Evolutionary conservation across 2,329 filamentous ascomycete species (phyloP).

Genomic region (Pseudonectria foliicola): DNA sequence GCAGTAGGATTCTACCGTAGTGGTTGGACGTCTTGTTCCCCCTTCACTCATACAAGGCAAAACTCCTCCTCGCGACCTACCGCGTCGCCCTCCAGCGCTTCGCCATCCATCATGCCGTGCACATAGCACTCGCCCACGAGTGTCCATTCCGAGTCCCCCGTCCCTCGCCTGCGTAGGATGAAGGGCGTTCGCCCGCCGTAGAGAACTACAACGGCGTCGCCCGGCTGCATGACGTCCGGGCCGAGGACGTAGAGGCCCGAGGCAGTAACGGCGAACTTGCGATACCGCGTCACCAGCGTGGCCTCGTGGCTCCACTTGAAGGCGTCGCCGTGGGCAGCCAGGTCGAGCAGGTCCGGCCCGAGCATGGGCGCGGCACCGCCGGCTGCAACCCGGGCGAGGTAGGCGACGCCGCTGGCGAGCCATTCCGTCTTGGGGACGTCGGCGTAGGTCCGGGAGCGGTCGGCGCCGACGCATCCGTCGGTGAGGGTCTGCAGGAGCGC

Average conservation of each 20-base stretch:
- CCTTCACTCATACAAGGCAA: constrained; percentile 20
- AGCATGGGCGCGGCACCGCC: constrained; percentile 7
- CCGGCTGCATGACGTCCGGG: constrained; percentile 22
- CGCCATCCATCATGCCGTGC: constrained; percentile 30
- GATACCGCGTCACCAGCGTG: constrained; percentile 27
- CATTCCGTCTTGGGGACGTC: constrained; percentile 19
- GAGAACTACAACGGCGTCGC: constrained; percentile 26
- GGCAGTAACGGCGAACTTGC: constrained; percentile 26
- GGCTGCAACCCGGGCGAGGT: constrained; percentile 22
- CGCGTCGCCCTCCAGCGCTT: constrained; percentile 18
- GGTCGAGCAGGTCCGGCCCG: constrained; percentile 15
- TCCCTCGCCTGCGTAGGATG: constrained; percentile 16
- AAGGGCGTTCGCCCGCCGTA: constrained; percentile 28
- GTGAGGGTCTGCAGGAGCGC: constrained; percentile 29
- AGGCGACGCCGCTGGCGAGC: constrained; percentile 26
- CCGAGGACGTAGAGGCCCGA: constrained; percentile 27
- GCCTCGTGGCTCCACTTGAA: constrained; percentile 31
- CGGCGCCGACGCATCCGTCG: constrained; percentile 24
- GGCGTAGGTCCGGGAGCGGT: constrained; percentile 20
- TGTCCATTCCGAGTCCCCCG: constrained; percentile 15
- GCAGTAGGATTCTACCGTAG: too few relatives aligned
- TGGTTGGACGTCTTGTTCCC: too few relatives aligned
- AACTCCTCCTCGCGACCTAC: constrained; percentile 24
- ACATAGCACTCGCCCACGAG: constrained; percentile 32
- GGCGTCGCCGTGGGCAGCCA: constrained; percentile 22